Conservation (phyloP, 352 stramenopile genomes). For the Phytophthora meadii region DNA sequence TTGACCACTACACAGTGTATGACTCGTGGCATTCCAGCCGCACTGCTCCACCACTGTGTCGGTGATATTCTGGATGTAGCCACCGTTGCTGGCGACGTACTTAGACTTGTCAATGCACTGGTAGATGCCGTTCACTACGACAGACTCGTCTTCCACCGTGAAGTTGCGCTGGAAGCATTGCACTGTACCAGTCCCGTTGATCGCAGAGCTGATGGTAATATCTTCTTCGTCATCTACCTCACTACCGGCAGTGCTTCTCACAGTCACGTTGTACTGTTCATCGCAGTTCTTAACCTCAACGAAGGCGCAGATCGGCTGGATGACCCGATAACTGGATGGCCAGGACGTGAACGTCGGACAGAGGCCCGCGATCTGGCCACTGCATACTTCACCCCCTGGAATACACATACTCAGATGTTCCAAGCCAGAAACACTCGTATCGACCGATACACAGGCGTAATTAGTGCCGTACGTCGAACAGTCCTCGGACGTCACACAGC, state of each 20-base stretch:
- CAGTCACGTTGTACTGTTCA: slow-evolving; percentile 53
- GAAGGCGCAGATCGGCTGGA: slow-evolving; percentile 80
- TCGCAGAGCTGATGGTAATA: slow-evolving; percentile 18
- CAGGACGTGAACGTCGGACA: slow-evolving; percentile 82
- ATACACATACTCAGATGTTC: slow-evolving; percentile 80
- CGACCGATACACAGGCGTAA: slow-evolving; percentile 77
- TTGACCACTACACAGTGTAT: slow-evolving; percentile 71
- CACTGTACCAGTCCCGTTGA: slow-evolving; percentile 48
- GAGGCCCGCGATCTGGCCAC: slow-evolving; percentile 59
- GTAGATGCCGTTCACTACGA: slow-evolving; percentile 78
- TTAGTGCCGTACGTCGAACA: slow-evolving; percentile 62
- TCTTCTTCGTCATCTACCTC: slow-evolving; percentile 31
- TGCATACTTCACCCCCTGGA: slow-evolving; percentile 57
- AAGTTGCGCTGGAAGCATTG: slow-evolving; percentile 81
- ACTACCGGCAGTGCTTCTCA: slow-evolving; percentile 29
- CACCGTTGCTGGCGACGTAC: slow-evolving; percentile 62
- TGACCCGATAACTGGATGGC: slow-evolving; percentile 69
- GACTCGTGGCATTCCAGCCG: slow-evolving; percentile 48
- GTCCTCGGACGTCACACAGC: slow-evolving; percentile 56
- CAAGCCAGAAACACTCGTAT: slow-evolving; percentile 60
- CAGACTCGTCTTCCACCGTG: slow-evolving; percentile 45
- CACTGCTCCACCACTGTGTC: slow-evolving; percentile 58
- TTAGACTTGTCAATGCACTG: slow-evolving; percentile 76
- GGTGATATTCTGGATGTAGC: slow-evolving; percentile 72
- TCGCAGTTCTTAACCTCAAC: slow-evolving; percentile 68